Evolutionary conservation across 129 eudicot species (phyloP).

Genomic region (Saposhnikovia divaricata): DNA sequence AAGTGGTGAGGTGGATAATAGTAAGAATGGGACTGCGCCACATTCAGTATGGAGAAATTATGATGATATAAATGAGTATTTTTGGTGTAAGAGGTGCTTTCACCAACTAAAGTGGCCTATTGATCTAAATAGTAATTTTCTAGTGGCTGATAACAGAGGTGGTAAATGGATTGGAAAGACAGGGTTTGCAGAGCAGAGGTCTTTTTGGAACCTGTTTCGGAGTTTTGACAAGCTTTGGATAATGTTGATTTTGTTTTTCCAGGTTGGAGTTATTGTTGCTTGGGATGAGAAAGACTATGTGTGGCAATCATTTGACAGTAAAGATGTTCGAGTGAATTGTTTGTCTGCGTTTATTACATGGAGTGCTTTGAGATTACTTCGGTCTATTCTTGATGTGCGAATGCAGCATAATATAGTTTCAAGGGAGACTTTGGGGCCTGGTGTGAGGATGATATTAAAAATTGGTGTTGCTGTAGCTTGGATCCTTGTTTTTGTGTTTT

Average conservation of each 20-base stretch:
- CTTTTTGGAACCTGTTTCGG: constrained; percentile 76
- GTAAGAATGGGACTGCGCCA: constrained; percentile 68
- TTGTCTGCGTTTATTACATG: constrained; percentile 75
- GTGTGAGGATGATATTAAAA: constrained; percentile 72
- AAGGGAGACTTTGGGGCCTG: constrained; percentile 67
- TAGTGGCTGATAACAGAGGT: constrained; percentile 43
- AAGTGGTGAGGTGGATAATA: constrained; percentile 49
- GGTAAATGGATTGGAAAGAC: constrained; percentile 77
- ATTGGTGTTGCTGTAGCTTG: constrained; percentile 53
- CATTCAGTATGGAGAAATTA: constrained; percentile 82
- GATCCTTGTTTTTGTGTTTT: constrained; percentile 56
- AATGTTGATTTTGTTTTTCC: constrained; percentile 71
- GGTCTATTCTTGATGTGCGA: constrained; percentile 60
- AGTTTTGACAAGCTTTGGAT: constrained; percentile 89
- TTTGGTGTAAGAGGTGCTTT: constrained; percentile 85
- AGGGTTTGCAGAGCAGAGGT: constrained; percentile 82
- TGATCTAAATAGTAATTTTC: constrained; percentile 56
- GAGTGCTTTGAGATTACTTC: constrained; percentile 70
- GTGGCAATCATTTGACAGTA: constrained; percentile 48
- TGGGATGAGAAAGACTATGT: constrained; percentile 52
- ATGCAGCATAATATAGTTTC: constrained; percentile 79
- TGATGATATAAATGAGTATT: constrained; percentile 79
- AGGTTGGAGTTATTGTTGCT: constrained; percentile 58
- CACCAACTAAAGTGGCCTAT: constrained; percentile 70
- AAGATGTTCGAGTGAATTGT: constrained; percentile 50